These are phyloP conservation scores for Auricularia sp. DNA, from an alignment of 768 basidiomycete species.

Conservation along the genomic window DNA sequence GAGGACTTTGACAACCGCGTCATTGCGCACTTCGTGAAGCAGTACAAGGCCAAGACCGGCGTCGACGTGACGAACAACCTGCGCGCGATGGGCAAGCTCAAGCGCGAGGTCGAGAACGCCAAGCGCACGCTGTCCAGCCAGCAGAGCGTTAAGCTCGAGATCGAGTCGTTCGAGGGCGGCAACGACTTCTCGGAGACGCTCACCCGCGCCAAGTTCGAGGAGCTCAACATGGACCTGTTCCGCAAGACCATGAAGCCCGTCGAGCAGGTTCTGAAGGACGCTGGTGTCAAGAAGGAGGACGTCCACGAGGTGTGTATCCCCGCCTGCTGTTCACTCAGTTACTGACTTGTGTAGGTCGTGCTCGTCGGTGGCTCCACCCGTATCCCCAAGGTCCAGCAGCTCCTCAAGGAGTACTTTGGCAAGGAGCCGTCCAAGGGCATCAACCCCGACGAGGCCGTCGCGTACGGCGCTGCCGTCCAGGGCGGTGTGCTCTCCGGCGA, in stretches of 20 bases:
- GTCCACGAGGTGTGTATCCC: slow-evolving; percentile 61
- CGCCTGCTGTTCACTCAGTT: not conserved
- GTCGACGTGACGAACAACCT: no score
- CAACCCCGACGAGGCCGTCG: slow-evolving; percentile 99
- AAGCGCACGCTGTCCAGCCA: no score
- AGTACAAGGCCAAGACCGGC: no score
- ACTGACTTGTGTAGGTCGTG: slow-evolving; percentile 42
- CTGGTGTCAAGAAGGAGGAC: slow-evolving; percentile 96
- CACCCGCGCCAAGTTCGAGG: slow-evolving; percentile 97
- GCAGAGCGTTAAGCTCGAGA: slow-evolving; percentile 74
- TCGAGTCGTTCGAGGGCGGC: slow-evolving; percentile 91
- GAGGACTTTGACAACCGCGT: no score
- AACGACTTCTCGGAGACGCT: slow-evolving; percentile 97
- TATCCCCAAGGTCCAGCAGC: slow-evolving; percentile 98
- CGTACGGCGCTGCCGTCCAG: slow-evolving; percentile 97
- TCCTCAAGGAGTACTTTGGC: slow-evolving; percentile 96
- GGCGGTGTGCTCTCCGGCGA: slow-evolving; percentile 96
- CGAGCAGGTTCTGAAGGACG: slow-evolving; percentile 97
- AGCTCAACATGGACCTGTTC: slow-evolving; percentile 98
- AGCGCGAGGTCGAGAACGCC: no score
- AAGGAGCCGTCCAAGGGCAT: slow-evolving; percentile 98
- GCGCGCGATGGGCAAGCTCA: no score
- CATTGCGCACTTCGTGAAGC: no score
- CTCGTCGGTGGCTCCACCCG: slow-evolving; percentile 97
- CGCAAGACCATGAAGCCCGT: slow-evolving; percentile 99